These are phyloP conservation scores for Talaromyces borbonicus DNA, from an alignment of 495 filamentous ascomycete genomes.

Conservation along the genomic window DNA sequence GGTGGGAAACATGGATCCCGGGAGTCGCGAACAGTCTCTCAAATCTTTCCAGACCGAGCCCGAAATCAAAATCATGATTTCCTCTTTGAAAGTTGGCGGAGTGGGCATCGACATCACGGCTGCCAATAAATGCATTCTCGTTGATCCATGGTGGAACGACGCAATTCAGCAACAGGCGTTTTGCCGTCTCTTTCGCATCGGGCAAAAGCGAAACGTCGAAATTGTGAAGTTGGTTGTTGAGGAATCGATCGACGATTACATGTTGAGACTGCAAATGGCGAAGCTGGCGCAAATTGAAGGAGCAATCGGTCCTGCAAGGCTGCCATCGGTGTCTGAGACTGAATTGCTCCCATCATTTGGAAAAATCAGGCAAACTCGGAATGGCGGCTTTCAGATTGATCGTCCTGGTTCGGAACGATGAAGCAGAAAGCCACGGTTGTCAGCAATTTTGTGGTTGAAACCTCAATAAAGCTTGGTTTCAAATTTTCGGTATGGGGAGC, in stretches of 20 bases:
- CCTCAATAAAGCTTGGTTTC: too few species aligned
- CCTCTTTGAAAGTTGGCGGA: slow-evolving; percentile 36
- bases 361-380: too few species aligned
- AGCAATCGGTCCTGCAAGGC: slow-evolving; percentile 17
- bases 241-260: slow-evolving; percentile 40
- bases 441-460: too few species aligned
- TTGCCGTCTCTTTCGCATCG: slow-evolving; percentile 52
- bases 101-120: slow-evolving; percentile 42
- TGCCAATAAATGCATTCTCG: slow-evolving; percentile 46
- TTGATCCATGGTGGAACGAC: slow-evolving; percentile 55
- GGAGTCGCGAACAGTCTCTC: slow-evolving; percentile 20
- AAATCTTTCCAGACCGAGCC: slow-evolving; percentile 16
- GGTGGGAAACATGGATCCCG: slow-evolving; percentile 19
- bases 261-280: slow-evolving; percentile 29
- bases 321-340: too few species aligned
- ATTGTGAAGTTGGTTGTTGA: slow-evolving; percentile 41
- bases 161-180: slow-evolving; percentile 43
- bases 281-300: slow-evolving; percentile 19
- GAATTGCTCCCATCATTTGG: too few species aligned
- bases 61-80: slow-evolving; percentile 29
- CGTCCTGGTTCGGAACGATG: too few species aligned
- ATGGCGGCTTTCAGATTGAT: too few species aligned
- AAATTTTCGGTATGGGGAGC: too few species aligned
- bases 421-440: too few species aligned
- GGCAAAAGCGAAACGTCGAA: slow-evolving; percentile 44